A percentile compares a stretch with the other conserved stretches of the same genome.
Conservation (phyloP, 2,329 filamentous ascomycete species). For the Neofusicoccum kwambonambiense region DNA sequence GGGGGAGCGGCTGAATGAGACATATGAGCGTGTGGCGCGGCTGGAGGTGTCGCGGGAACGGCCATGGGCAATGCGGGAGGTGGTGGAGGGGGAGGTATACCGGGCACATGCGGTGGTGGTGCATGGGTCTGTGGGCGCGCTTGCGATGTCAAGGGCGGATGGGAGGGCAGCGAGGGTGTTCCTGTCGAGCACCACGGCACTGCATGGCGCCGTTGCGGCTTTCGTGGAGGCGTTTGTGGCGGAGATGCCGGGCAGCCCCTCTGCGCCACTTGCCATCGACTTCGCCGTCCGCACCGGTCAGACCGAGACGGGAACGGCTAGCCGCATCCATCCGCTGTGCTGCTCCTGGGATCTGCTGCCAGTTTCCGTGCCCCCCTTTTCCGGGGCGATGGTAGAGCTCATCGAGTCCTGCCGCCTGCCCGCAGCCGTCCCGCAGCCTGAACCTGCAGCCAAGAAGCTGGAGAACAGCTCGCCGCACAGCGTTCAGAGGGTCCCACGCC, state of each 20-base stretch:
- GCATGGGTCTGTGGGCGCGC: neutral
- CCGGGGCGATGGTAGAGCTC: neutral
- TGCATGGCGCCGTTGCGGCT: neutral
- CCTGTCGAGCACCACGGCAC: neutral
- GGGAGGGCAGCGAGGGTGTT: neutral
- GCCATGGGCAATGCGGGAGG: conserved; percentile 14
- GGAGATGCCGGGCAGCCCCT: neutral
- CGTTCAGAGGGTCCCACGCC: neutral
- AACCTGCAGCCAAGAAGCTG: too few relatives aligned
- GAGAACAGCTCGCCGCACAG: neutral
- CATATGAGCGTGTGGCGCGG: conserved; percentile 5
- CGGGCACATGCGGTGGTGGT: neutral
- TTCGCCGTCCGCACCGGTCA: neutral
- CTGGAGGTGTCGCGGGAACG: neutral
- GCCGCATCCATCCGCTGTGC: neutral
- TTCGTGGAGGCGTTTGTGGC: conserved; percentile 6
- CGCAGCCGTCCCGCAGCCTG: neutral
- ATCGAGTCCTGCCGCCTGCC: neutral
- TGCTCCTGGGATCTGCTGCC: neutral
- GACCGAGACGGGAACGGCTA: conserved; percentile 1
- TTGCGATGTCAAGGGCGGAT: neutral
- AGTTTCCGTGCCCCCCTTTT: neutral
- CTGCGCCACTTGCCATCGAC: neutral
- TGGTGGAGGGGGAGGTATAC: neutral
- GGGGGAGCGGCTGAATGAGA: neutral